These are phyloP conservation scores for Neurospora africana DNA, from an alignment of 495 filamentous ascomycete genomes.

Conservation along the genomic window DNA sequence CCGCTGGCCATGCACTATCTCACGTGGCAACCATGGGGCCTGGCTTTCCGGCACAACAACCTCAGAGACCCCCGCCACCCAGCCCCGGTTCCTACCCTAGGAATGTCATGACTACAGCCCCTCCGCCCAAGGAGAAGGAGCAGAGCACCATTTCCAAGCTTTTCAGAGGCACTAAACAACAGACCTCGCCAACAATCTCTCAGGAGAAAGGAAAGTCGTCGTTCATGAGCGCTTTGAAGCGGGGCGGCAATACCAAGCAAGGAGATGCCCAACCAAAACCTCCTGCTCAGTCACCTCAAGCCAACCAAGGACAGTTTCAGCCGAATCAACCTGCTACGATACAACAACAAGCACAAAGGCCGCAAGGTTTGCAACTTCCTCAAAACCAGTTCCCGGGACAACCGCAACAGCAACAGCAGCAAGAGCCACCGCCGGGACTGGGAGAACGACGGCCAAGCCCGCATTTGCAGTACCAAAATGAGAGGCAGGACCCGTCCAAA, in stretches of 20 bases:
- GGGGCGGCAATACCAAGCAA: constrained; percentile 19
- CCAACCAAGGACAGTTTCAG: constrained; percentile 9
- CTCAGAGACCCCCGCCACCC: background rate
- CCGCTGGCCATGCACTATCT: background rate
- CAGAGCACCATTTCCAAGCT: constrained; percentile 26
- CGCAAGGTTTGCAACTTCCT: background rate
- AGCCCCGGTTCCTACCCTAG: background rate
- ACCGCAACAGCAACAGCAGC: constrained; percentile 4
- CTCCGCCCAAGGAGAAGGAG: constrained; percentile 14
- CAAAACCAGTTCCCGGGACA: constrained; percentile 1
- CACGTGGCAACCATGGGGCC: background rate
- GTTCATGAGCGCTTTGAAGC: constrained; percentile 25
- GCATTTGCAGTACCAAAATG: constrained; percentile 3
- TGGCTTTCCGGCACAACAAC: background rate
- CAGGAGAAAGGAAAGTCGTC: constrained; percentile 20
- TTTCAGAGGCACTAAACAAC: constrained; percentile 17
- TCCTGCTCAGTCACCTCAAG: constrained; percentile 5
- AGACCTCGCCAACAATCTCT: constrained; percentile 5
- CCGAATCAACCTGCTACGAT: constrained; percentile 6
- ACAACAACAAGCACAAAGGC: constrained; percentile 6
- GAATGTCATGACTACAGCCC: constrained; percentile 4
- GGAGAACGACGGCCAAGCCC: background rate
- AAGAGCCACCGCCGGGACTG: constrained; percentile 1
- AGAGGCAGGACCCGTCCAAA: background rate
- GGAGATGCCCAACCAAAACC: constrained; percentile 2